Base-by-base conservation (phyloP, 768 basidiomycete species). In the Hydnum rufescens region DNA sequence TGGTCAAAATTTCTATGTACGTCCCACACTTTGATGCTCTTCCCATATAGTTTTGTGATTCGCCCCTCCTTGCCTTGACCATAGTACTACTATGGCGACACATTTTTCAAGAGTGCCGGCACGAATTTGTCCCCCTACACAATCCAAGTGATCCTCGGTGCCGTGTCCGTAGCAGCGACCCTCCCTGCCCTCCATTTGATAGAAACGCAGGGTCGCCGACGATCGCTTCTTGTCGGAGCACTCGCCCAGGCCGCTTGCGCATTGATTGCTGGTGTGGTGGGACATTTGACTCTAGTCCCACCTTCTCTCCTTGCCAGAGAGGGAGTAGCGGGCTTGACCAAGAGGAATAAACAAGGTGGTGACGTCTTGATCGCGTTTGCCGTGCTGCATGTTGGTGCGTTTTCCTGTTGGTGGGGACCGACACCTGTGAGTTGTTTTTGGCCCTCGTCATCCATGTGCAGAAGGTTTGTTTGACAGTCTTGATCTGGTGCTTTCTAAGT, bases 81-180 rank as follows among this genome's bases (percentile, higher is more conserved):
- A n/a, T 57, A 81, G 42, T 80, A 82, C 60, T 82, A 82, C 62
- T 83, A 82, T 59, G 80, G 82, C 18, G 79, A 83, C 54, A 80
- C 77, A 0, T 85, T 85, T 71, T 88, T 86, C 69, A 66, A 80
- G 64, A 77, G 72, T 55, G 77, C 80, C 18, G 78, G 80, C 43
- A 80, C 78, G 13, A 58, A 69, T 76, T 65, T 84, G 52, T 71
- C 69, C 4, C 74, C 82, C 0, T 84, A 80, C 65, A 70, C 76
- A n/a, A 82, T 84, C 57, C 82, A 83, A 60, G 71, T 74, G 5
- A 78, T 82, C 53, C 68, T 84, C 23, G 81, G 80, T n/a, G 81
- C 67, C 0, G 80, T 85, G 5, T 82, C 81, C 1, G 76, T 86
- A 5, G 72, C 69, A 23, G 80, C 77, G 23, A 82, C 82, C 5